Evolutionary conservation across 2,329 filamentous ascomycete genomes (phyloP).

Genomic region (Cercospora sesami): DNA sequence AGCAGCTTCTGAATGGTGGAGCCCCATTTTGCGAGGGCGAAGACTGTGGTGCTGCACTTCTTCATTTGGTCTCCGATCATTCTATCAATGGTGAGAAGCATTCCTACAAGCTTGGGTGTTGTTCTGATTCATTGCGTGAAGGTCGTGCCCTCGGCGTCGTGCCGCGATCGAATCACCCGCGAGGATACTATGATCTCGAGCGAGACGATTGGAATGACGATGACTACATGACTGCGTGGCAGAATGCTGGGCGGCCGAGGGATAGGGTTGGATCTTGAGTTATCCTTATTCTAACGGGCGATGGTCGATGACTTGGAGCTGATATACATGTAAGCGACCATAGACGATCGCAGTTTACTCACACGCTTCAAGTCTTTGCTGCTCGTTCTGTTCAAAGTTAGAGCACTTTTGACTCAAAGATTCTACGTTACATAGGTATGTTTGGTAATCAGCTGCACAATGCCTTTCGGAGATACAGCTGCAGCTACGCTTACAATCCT

Average conservation of each 20-base stretch:
- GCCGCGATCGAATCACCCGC: background rate
- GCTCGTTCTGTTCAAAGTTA: background rate
- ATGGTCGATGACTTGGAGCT: background rate
- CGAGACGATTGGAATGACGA: conserved; percentile 14
- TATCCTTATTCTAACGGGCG: background rate
- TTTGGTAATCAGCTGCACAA: background rate
- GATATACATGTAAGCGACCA: background rate
- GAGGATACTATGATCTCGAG: conserved; percentile 9
- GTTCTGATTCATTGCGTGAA: background rate
- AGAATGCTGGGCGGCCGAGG: conserved; percentile 1
- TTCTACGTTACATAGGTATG: background rate
- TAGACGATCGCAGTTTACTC: background rate
- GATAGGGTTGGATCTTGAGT: background rate
- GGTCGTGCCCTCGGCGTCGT: background rate
- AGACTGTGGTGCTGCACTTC: background rate
- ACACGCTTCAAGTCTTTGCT: background rate
- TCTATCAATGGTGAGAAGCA: background rate
- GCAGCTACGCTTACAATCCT: background rate
- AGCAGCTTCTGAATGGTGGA: background rate
- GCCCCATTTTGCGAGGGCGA: background rate
- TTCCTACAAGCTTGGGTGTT: no score
- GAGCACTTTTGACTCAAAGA: background rate
- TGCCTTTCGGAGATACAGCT: background rate
- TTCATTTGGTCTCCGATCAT: background rate
- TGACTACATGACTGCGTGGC: conserved; percentile 11